Evolutionary conservation across 176 grass and related monocot genomes (phyloP), one percentile per base, ranked within the genome.

Genomic region (Juncus inflexus): DNA sequence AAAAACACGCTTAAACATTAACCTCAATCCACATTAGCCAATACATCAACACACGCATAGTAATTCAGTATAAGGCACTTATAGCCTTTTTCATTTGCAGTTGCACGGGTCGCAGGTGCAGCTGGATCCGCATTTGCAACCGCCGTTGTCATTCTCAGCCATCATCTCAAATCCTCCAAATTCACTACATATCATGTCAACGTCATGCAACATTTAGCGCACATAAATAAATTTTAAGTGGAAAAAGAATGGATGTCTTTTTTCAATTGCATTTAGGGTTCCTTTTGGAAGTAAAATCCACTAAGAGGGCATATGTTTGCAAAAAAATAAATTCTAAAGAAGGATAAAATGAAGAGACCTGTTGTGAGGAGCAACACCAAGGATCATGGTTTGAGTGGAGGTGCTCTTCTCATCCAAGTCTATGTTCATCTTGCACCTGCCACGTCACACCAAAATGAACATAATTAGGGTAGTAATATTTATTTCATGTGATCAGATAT

Each of bases 401-500:
- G 45, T 68, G 42, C 40, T 62, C 70, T 75, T 81, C 70, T 81
- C 78, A 7, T 58, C 40, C 45, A 81, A 69, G 61, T 81, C 78
- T 15, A 54, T 41, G 13, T 69, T 61, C 55, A 54, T 81, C 62
- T 61, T 78, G 76, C 62, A 69, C 39, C 75, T 41, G 28, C 65
- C 61, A 45, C 43, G 9, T 47, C 43, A 47, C 2, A 9, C 43
- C 4, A 47, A 47, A 47, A 28, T 28, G 19, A 28, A 47, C 43
- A 47, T 47, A 47, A 1, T 47, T 6, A 9, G 43, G 43, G 1
- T 47, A 47, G 43, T 9, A 6, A 47, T 47, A 47, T 28, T 28
- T 28, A 28, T 28, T 28, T 28, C 19, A 28, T 28, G 1, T 1
- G 19, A 28, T 28, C 19, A 28, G 19, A 28, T 28, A 28, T 28